Base-by-base conservation (phyloP, 345 rosid genomes). In the Psidium guajava region DNA sequence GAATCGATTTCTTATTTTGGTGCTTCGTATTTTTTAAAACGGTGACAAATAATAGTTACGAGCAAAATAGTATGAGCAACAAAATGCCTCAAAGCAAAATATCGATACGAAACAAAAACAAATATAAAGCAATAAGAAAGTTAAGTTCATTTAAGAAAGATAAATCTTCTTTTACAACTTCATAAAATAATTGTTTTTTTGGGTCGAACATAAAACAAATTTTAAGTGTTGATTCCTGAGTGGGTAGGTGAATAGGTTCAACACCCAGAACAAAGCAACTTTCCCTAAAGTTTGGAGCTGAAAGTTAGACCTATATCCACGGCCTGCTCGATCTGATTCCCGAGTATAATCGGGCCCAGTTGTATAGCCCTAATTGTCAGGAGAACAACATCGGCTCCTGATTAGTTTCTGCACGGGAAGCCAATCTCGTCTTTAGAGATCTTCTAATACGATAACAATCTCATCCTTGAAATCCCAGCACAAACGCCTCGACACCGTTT, bases 151-250 rank as follows among this genome's bases (percentile, higher is more conserved):
- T 61, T 15, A 28, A 3, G 5, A 28, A 15, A 61, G 1, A 3
- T 61, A 28, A 28, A 7, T 61, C 11, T 28, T 28, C 36, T 16
- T 28, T 61, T 64, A 15, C 75, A 28, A 28, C 42, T 64, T 28
- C 22, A 27, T 27, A 27, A 61, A 61, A 3, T 16, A 27, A 2
- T 44, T n/a, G n/a, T 44, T 44, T 44, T 44, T 44, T 44, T 44
- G 3, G 47, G 47, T 44, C 47, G 6, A 44, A 44, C 22, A 27
- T 27, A 27, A 61, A 61, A 3, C 32, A 27, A 2, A 0, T 6
- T 61, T 1, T 27, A 6, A 27, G 0, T 0, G 16, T 1, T 0
- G 0, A n/a, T 12, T 58, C 2, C 5, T 10, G 51, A 0, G 51
- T 3, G 52, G 52, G 52, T 50, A 50, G 13, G 3, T 49, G 13